phyloP scores from a whole-genome alignment of 1,284 basidiomycete species.

The Pholiota adiposa region DNA sequence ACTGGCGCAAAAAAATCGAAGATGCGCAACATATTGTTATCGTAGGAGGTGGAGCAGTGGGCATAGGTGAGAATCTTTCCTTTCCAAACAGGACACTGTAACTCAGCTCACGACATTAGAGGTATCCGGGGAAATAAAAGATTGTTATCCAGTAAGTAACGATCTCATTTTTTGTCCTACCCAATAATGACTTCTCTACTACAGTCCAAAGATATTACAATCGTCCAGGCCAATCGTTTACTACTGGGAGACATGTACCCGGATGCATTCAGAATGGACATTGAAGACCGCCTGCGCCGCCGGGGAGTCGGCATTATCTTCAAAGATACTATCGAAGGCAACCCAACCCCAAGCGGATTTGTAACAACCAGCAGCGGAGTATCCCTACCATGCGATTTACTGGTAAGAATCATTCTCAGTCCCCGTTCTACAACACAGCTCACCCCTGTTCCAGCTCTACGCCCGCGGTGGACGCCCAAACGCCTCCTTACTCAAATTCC shows the following conservation, averaged over 20 bases:
- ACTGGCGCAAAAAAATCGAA: constrained; percentile 50
- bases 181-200: constrained; percentile 1
- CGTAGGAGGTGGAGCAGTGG: constrained; percentile 66
- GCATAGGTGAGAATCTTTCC: constrained; percentile 47
- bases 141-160: constrained; percentile 49
- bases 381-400: constrained; percentile 53
- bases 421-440: background rate
- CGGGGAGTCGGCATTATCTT: constrained; percentile 57
- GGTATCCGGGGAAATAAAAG: constrained; percentile 60
- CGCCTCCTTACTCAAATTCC: constrained; percentile 51
- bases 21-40: constrained; percentile 54
- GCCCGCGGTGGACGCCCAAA: constrained; percentile 55
- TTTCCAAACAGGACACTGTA: background rate
- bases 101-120: constrained; percentile 39
- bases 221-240: constrained; percentile 58
- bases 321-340: constrained; percentile 55
- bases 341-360: constrained; percentile 34
- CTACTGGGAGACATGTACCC: constrained; percentile 67
- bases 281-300: constrained; percentile 44
- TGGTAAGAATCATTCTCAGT: constrained; percentile 43
- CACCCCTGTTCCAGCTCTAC: constrained; percentile 40
- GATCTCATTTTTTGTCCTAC: background rate
- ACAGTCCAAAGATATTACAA: constrained; percentile 63
- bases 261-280: constrained; percentile 53
- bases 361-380: constrained; percentile 54